These are phyloP conservation scores for Aspergillus japonicus DNA, from an alignment of 2,329 filamentous ascomycete genomes.

Conservation along the genomic window DNA sequence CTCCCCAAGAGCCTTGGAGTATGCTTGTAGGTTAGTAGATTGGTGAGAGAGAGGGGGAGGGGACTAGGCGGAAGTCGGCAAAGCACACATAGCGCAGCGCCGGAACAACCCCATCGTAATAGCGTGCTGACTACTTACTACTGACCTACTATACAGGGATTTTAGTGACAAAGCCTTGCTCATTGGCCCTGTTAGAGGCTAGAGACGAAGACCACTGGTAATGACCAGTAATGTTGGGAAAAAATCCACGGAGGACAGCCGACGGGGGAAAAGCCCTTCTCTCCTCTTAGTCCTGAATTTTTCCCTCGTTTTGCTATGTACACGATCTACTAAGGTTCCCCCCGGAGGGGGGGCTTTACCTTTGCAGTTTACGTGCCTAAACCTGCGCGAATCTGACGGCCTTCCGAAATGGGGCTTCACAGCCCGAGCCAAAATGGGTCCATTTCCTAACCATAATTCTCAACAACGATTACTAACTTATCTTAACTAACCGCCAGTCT, in stretches of 20 bases:
- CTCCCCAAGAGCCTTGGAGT: conserved; percentile 15
- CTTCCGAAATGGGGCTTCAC: conserved; percentile 5
- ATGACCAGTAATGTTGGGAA: background rate
- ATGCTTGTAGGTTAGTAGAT: conserved; percentile 16
- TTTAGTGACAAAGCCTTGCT: conserved; percentile 17
- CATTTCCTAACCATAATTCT: conserved; percentile 4
- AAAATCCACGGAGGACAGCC: background rate
- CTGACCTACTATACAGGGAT: conserved; percentile 22
- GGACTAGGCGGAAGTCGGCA: conserved; percentile 12
- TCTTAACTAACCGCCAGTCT: conserved; percentile 16
- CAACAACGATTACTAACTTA: conserved; percentile 12
- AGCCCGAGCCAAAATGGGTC: conserved; percentile 4
- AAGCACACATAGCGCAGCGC: conserved; percentile 23
- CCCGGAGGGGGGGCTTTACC: background rate
- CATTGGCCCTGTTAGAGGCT: conserved; percentile 24
- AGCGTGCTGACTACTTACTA: conserved; percentile 23
- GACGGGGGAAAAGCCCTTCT: background rate
- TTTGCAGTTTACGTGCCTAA: conserved; percentile 4
- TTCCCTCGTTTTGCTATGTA: background rate
- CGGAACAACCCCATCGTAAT: conserved; percentile 22
- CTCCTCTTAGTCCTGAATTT: background rate
- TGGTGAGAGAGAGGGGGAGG: background rate
- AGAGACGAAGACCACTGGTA: background rate
- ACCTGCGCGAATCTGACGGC: conserved; percentile 6
- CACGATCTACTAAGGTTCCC: background rate